Evolutionary conservation across 1,139 yeast genomes (phyloP), one percentile per base, ranked within the genome.

Genomic region (Geotrichum reessii): DNA sequence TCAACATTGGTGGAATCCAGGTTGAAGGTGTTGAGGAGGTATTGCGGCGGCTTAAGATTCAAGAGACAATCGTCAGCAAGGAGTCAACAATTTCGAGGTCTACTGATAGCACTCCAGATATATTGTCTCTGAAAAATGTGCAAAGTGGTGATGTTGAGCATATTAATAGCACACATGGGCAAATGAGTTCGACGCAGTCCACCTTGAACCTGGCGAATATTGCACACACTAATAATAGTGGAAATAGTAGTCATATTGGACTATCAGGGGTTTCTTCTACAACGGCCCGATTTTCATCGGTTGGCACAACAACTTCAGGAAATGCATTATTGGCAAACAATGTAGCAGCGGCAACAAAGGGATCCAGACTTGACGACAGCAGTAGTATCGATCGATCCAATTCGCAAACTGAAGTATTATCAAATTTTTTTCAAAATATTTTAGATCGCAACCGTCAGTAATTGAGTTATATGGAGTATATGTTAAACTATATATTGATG

Each of bases 1-100:
- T 57, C 53, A 68, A 65, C 37, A 61, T 70, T 40, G 70, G 71
- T n/a, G 72, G 72, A 3, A 70, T 70, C 44, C 69, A 69, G 49
- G 63, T 69, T 9, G 71, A 67, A 40, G 62, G 65, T 8, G 64
- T 66, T 11, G 71, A 69, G 19, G 69, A 68, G 22, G 69, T 69
- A 22, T 58, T 68, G 31, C 62, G 69, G 40, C 61, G 71, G 25
- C 61, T 68, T 8, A 66, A 65, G 55, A 64, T 63, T 1, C 62
- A 67, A 44, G 69, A 66, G 44, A 44, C 53, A 22, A 47, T 50
- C 21, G 8, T 54, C 3, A 28, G 31, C 3, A 52, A 52, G 21
- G 44, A 37, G 17, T 12, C 44, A 37, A 7, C 44, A 2, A 37
- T 17, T n/a, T 17, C 21, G 7, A 37, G 44, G 7, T n/a, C 21